Evolutionary conservation across 2,329 filamentous ascomycete genomes (phyloP).

Genomic region (Zalaria sp.): DNA sequence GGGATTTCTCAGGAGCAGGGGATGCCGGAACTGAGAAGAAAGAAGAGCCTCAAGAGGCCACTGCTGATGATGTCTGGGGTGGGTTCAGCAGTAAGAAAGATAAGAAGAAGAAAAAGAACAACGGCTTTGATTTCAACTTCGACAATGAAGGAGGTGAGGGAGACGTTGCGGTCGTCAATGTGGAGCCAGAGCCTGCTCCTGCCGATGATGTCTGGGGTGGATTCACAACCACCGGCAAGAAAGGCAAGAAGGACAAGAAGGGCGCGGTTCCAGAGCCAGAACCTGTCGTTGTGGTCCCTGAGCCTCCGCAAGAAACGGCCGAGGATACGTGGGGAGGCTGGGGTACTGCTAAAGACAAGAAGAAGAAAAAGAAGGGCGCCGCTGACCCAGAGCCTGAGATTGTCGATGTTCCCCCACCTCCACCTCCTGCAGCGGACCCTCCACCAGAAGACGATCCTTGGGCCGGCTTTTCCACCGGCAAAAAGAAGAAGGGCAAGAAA

Average conservation of each 20-base stretch:
- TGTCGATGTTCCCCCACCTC: constrained; percentile 3
- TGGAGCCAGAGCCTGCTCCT: constrained; percentile 9
- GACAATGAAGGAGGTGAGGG: constrained; percentile 2
- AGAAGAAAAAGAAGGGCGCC: constrained; percentile 25
- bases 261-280: constrained; percentile 17
- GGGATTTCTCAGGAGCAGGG: constrained; percentile 16
- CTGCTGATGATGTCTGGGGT: constrained; percentile 12
- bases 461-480: constrained; percentile 13
- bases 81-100: constrained; percentile 15
- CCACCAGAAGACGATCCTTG: constrained; percentile 18
- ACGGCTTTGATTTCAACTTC: constrained; percentile 6
- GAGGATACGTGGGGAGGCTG: constrained; percentile 20
- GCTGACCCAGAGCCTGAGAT: constrained; percentile 17
- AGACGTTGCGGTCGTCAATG: constrained; percentile 1
- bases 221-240: constrained; percentile 20
- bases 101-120: constrained; percentile 20
- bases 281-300: constrained; percentile 14
- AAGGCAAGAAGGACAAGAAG: constrained; percentile 22
- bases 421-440: constrained; percentile 11
- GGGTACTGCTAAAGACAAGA: constrained; percentile 25
- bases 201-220: constrained; percentile 20
- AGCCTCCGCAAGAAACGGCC: constrained; percentile 21
- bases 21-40: constrained; percentile 7
- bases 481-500: constrained; percentile 28
- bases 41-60: constrained; percentile 13